Base-by-base conservation (phyloP, 805 yeast species). In the Candida qinlingensis region DNA sequence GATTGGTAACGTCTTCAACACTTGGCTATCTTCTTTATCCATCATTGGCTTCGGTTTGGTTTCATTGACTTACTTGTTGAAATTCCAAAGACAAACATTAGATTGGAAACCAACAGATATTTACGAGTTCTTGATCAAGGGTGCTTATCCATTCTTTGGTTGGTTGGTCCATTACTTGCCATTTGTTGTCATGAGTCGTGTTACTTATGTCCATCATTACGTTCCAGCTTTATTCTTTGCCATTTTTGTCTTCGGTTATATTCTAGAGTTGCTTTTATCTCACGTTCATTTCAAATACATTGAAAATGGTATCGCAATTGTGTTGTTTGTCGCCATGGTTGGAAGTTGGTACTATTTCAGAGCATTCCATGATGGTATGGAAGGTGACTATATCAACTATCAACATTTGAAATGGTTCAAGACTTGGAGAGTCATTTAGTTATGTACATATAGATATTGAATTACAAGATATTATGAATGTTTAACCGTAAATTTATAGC, bases 171-270 rank as follows among this genome's bases (percentile, higher is more conserved):
- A 92, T 68, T 92, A 74, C 68, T 63, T 87, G 60, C 98, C 99
- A 34, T 92, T 92, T 69, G 79, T 85, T 33, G 69, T 89, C 51
- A 92, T 92, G 99, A 90, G 95, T 10, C 86, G 99, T 73, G 97
- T 94, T 49, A 90, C 96, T 2, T 92, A 94, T 65, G 94, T 92
- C 34, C 99, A 92, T 69, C 99, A 92, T 67, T 92, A 92, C 68
- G 79, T 90, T 56, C 99, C 99, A 11, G 96, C 98, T 1, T 76
- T 91, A 54, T 92, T 87, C 70, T 92, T 92, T 72, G 98, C 98
- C 44, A 84, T 90, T 73, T 71, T 91, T 54, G 83, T 88, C 12
- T 64, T 70, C 60, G 71, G 68, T 28, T 61, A 62, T 58, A 50
- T 61, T 34, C 49, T 68, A 37, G 68, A 64, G 44, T 39, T 62